Evolutionary conservation across 768 basidiomycete species (phyloP).

Genomic region (Lentinus tigrinus): DNA sequence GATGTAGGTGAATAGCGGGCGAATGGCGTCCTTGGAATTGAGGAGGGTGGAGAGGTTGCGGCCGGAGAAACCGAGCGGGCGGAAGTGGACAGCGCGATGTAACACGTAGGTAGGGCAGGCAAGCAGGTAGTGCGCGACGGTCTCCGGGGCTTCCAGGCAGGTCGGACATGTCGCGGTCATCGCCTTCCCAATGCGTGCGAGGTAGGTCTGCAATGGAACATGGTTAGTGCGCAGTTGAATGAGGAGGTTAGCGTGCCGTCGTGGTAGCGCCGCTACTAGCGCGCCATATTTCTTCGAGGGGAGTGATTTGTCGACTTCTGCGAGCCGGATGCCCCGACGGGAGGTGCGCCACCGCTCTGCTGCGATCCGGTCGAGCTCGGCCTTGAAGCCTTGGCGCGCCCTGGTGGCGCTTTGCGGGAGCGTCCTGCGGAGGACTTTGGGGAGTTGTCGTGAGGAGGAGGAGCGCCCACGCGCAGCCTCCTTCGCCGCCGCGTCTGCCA

Average conservation of each 20-base stretch:
- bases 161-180: slow-evolving; percentile 11
- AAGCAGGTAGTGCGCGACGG: slow-evolving; percentile 23
- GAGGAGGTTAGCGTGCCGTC: slow-evolving; percentile 14
- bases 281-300: neutral
- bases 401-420: slow-evolving; percentile 10
- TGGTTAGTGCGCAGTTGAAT: slow-evolving; percentile 35
- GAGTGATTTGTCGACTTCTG: neutral
- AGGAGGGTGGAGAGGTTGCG: slow-evolving; percentile 6
- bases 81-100: neutral
- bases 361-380: neutral
- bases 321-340: neutral
- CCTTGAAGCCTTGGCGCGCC: neutral
- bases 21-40: neutral
- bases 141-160: slow-evolving; percentile 9
- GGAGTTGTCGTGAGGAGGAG: neutral
- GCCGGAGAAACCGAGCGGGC: neutral
- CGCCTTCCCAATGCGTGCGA: slow-evolving; percentile 14
- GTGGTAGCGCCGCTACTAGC: neutral
- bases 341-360: neutral
- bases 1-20: slow-evolving; percentile 12
- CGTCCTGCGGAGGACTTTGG: neutral
- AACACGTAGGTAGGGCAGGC: slow-evolving; percentile 10
- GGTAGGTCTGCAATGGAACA: slow-evolving; percentile 29
- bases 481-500: slow-evolving; percentile 13
- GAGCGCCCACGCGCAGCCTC: slow-evolving; percentile 6